Conservation (phyloP, 352 stramenopile species). For the Globisporangium takayamanum region DNA sequence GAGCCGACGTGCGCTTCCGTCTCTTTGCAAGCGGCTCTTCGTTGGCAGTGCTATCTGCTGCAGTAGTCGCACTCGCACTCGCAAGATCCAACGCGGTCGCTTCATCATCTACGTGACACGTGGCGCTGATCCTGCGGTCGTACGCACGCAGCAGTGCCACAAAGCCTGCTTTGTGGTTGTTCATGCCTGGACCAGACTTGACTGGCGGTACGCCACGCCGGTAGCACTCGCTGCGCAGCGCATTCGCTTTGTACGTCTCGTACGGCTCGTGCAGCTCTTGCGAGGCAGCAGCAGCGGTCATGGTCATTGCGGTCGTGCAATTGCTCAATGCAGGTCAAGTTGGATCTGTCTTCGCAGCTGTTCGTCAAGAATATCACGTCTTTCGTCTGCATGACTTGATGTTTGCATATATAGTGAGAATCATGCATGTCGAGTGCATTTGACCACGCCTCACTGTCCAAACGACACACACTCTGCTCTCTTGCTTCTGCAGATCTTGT, state of each 20-base stretch:
- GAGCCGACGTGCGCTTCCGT: background rate
- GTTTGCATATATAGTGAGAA: no score
- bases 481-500: no score
- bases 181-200: background rate
- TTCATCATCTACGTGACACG: background rate
- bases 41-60: background rate
- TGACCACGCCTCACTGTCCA: no score
- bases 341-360: no score
- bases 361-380: no score
- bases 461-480: no score
- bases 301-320: background rate
- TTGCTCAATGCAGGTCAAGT: no score
- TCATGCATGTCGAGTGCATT: no score
- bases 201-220: background rate
- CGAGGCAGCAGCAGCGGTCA: background rate
- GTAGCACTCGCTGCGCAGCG: background rate
- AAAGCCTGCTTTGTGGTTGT: background rate
- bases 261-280: background rate
- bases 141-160: background rate
- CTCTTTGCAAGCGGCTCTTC: background rate
- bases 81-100: background rate
- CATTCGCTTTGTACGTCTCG: background rate
- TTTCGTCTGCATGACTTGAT: no score
- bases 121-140: background rate
- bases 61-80: background rate